These are phyloP conservation scores for Onygenales sp. DNA, from an alignment of 2,329 filamentous ascomycete genomes.

Conservation along the genomic window DNA sequence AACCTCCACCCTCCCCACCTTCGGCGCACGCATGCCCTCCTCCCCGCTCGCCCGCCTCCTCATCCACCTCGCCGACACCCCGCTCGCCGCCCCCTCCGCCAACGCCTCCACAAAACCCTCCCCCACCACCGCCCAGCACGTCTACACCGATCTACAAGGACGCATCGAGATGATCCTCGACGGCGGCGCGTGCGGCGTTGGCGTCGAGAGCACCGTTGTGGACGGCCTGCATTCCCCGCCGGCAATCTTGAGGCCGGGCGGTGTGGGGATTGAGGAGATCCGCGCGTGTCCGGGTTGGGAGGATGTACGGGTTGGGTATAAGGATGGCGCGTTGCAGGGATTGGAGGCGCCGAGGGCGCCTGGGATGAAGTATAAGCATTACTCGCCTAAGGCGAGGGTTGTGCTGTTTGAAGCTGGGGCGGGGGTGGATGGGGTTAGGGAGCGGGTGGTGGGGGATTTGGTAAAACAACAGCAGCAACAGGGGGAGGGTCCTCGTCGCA, in stretches of 20 bases:
- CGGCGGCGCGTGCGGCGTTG: conserved; percentile 75
- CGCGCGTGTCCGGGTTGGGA: conserved; percentile 71
- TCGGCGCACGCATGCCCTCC: conserved; percentile 83
- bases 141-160: conserved; percentile 72
- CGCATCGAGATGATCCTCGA: conserved; percentile 82
- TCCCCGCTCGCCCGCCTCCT: conserved; percentile 77
- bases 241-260: conserved; percentile 74
- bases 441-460: conserved; percentile 25
- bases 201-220: conserved; percentile 94
- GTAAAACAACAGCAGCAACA: conserved; percentile 15
- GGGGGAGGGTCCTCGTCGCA: conserved; percentile 7
- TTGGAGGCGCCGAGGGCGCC: conserved; percentile 67
- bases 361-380: conserved; percentile 99
- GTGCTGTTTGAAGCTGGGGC: conserved; percentile 63
- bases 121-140: conserved; percentile 82
- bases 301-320: conserved; percentile 64
- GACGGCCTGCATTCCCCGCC: conserved; percentile 79
- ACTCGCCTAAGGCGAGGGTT: conserved; percentile 81
- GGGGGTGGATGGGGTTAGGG: conserved; percentile 17
- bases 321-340: conserved; percentile 60
- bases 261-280: conserved; percentile 73
- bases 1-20: conserved; percentile 73
- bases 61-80: conserved; percentile 67
- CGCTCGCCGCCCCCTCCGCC: conserved; percentile 83
- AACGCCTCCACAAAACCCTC: conserved; percentile 92